Conservation (phyloP, 495 filamentous ascomycete species). For the Penicillium roqueforti region DNA sequence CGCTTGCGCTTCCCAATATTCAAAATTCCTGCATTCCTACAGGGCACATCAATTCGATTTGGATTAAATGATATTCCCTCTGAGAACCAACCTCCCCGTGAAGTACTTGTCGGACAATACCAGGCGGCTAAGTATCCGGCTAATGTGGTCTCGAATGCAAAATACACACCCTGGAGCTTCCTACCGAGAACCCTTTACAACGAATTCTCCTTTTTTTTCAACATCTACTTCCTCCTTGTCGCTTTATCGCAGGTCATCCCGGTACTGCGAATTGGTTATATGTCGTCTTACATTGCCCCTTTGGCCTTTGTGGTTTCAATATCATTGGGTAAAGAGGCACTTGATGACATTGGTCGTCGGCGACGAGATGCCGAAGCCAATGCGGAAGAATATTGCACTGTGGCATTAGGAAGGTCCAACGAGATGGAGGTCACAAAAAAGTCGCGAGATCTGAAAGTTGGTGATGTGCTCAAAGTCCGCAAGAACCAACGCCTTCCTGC, state of each 20-base stretch:
- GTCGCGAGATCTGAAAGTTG: constrained; percentile 87
- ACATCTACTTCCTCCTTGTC: constrained; percentile 95
- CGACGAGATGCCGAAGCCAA: constrained; percentile 91
- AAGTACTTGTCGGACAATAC: constrained; percentile 41
- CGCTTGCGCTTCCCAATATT: constrained; percentile 32
- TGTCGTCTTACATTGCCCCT: constrained; percentile 91
- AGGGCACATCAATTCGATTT: constrained; percentile 15
- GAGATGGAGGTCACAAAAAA: constrained; percentile 64
- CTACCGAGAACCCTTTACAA: constrained; percentile 92
- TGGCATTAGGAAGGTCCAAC: constrained; percentile 54
- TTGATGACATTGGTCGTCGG: constrained; percentile 85
- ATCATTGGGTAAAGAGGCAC: constrained; percentile 92
- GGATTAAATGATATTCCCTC: constrained; percentile 19
- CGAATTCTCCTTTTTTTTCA: constrained; percentile 99
- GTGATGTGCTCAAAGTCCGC: constrained; percentile 85
- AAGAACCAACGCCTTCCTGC: constrained; percentile 92
- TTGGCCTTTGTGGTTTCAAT: constrained; percentile 87
- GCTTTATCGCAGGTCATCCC: constrained; percentile 91
- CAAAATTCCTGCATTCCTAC: constrained; percentile 21
- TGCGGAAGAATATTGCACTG: constrained; percentile 78
- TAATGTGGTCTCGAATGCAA: constrained; percentile 92
- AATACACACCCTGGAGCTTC: constrained; percentile 96
- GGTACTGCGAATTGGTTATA: constrained; percentile 82
- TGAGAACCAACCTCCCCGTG: constrained; percentile 35
- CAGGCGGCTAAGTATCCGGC: constrained; percentile 46